Conservation (phyloP, 345 rosid species). For the Noccaea caerulescens region DNA sequence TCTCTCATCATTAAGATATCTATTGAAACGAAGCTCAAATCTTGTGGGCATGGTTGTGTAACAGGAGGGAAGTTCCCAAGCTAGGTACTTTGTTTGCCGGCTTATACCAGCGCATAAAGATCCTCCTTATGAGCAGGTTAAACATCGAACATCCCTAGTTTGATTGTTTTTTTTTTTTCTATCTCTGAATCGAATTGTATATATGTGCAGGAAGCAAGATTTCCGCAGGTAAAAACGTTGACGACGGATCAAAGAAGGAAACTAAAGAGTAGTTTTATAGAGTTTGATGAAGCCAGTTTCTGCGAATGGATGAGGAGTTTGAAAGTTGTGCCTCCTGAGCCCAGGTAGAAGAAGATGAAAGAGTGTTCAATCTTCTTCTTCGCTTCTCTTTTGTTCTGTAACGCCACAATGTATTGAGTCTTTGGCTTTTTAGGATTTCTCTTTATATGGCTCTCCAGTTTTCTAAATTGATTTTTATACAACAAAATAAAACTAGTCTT, state of each 20-base stretch:
- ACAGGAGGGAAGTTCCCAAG: slow-evolving; percentile 97
- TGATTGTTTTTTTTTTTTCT: neutral
- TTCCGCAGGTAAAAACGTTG: slow-evolving; percentile 75
- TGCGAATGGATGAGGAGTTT: slow-evolving; percentile 91
- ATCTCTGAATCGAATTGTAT: slow-evolving; percentile 9
- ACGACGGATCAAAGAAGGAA: slow-evolving; percentile 68
- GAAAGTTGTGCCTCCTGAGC: slow-evolving; percentile 79
- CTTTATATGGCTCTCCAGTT: slow-evolving; percentile 12
- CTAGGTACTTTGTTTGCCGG: slow-evolving; percentile 89
- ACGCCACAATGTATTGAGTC: slow-evolving; percentile 17
- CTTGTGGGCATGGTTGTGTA: slow-evolving; percentile 14
- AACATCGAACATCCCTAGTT: neutral
- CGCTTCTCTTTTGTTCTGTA: slow-evolving; percentile 8
- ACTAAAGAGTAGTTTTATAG: slow-evolving; percentile 81
- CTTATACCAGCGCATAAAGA: slow-evolving; percentile 98
- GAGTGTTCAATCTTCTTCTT: neutral
- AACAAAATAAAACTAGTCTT: slow-evolving; percentile 27
- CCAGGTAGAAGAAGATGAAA: slow-evolving; percentile 44
- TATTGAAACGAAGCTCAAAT: slow-evolving; percentile 24
- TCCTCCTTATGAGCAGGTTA: slow-evolving; percentile 97
- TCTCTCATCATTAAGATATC: neutral
- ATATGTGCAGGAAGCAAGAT: slow-evolving; percentile 82
- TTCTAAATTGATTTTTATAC: slow-evolving; percentile 17
- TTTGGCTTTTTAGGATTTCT: slow-evolving; percentile 30
- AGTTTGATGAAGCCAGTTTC: slow-evolving; percentile 89